Percentiles rank a stretch among this genome's conserved stretches.
phyloP scores from a whole-genome alignment of 192 early-diverging fungal genomes.

The Rhizoclosmatium sp. region DNA sequence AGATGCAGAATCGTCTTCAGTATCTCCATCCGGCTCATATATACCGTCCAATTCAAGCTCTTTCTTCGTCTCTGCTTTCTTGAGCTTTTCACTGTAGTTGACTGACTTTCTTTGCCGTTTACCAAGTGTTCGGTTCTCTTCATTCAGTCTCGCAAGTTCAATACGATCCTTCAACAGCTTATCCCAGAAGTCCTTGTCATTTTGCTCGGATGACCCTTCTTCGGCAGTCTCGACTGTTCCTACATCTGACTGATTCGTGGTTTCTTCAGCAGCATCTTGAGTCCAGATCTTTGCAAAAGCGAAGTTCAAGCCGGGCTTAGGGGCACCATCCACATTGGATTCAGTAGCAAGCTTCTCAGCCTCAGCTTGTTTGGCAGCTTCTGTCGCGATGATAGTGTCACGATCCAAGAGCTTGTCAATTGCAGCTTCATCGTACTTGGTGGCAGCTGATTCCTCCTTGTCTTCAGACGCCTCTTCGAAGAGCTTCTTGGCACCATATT shows the following conservation, averaged over 20 bases:
- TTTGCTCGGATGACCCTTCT: conserved; percentile 38
- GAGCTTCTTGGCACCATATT: conserved; percentile 72
- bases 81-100: conserved; percentile 35
- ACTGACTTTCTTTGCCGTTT: conserved; percentile 42
- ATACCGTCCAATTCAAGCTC: background rate
- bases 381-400: conserved; percentile 34
- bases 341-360: background rate
- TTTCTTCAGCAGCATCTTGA: conserved; percentile 48
- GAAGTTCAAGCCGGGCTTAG: conserved; percentile 53
- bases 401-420: conserved; percentile 71
- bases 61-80: background rate
- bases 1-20: background rate
- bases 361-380: conserved; percentile 46
- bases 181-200: conserved; percentile 54
- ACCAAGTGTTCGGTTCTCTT: background rate
- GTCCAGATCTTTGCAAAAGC: conserved; percentile 74
- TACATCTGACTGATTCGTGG: conserved; percentile 12
- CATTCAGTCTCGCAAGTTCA: conserved; percentile 1
- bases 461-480: conserved; percentile 62
- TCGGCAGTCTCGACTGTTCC: background rate
- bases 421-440: conserved; percentile 62
- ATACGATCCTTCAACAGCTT: conserved; percentile 36
- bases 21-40: conserved; percentile 21
- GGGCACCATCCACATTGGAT: conserved; percentile 11
- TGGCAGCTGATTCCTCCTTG: conserved; percentile 43